A percentile compares a stretch with the other conserved stretches of the same genome.
Evolutionary conservation across 2,329 filamentous ascomycete genomes (phyloP).

Genomic region (Coleophoma cylindrospora): DNA sequence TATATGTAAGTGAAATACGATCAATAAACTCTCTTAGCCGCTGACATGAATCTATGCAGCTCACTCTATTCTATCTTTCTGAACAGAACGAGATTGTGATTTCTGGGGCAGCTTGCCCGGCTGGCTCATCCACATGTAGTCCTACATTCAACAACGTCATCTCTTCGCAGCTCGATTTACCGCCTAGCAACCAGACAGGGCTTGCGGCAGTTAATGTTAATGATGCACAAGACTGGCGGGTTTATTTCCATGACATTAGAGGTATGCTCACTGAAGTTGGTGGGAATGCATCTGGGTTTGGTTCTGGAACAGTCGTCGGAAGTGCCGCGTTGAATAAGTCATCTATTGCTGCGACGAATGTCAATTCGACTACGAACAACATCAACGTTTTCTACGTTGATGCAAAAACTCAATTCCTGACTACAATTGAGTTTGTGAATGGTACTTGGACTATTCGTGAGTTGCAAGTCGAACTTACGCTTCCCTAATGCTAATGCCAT

Average conservation of each 20-base stretch:
- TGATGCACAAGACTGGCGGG: slow-evolving; percentile 15
- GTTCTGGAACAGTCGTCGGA: slow-evolving; percentile 10
- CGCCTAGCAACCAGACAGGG: slow-evolving; percentile 10
- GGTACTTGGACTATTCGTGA: slow-evolving; percentile 13
- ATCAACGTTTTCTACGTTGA: slow-evolving; percentile 17
- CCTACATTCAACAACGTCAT: slow-evolving; percentile 4
- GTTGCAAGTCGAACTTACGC: neutral
- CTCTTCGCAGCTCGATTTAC: slow-evolving; percentile 5
- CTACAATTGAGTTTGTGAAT: slow-evolving; percentile 8
- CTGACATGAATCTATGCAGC: slow-evolving; percentile 2
- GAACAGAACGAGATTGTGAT: slow-evolving; percentile 12
- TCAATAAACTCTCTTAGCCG: neutral
- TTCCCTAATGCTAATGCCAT: neutral
- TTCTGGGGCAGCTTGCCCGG: slow-evolving; percentile 12
- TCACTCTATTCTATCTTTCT: slow-evolving; percentile 17
- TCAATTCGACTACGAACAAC: slow-evolving; percentile 15
- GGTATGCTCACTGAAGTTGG: slow-evolving; percentile 12
- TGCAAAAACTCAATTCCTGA: slow-evolving; percentile 6
- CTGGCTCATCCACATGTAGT: slow-evolving; percentile 8
- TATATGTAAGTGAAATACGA: slow-evolving; percentile 7
- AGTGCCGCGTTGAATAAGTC: slow-evolving; percentile 9
- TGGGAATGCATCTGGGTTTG: slow-evolving; percentile 13
- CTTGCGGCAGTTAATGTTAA: slow-evolving; percentile 16
- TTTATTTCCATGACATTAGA: slow-evolving; percentile 13
- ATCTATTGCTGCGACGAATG: slow-evolving; percentile 13